These are phyloP conservation scores for Dryas alaskensis DNA, from an alignment of 306 rosid species.

Conservation along the genomic window DNA sequence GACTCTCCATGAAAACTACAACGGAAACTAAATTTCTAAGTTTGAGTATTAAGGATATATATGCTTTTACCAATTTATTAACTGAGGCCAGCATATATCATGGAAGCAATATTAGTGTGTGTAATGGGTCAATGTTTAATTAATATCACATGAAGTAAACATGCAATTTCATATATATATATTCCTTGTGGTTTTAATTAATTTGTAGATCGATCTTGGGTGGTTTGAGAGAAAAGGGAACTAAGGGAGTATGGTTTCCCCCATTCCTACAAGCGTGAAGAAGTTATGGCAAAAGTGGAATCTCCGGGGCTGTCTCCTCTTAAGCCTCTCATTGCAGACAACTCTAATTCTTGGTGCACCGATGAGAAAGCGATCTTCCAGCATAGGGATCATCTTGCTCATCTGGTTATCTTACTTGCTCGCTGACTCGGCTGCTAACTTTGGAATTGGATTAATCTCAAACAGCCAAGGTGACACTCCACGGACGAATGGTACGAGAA, in stretches of 20 bases:
- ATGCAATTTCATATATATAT: neutral
- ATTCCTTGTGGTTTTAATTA: neutral
- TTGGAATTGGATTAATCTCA: constrained; percentile 39
- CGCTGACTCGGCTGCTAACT: constrained; percentile 44
- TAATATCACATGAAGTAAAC: neutral
- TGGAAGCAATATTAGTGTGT: no score
- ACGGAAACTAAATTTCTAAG: no score
- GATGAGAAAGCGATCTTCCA: constrained; percentile 27
- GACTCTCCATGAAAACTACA: neutral
- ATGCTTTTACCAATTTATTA: no score
- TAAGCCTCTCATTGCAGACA: constrained; percentile 35
- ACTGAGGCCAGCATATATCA: no score
- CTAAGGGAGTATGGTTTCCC: constrained; percentile 17
- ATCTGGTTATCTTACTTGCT: constrained; percentile 41
- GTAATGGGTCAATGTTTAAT: neutral
- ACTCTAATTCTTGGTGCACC: constrained; percentile 36
- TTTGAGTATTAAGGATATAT: no score
- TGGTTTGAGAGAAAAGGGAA: constrained; percentile 5
- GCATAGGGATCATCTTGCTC: neutral
- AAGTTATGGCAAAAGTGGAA: constrained; percentile 44
- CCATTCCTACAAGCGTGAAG: constrained; percentile 25
- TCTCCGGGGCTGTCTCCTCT: constrained; percentile 29
- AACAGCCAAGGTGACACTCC: constrained; percentile 13
- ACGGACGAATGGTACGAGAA: neutral
- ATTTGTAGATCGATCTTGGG: neutral